Evolutionary conservation across 805 yeast genomes (phyloP).

Genomic region (Yarrowia keelungensis): DNA sequence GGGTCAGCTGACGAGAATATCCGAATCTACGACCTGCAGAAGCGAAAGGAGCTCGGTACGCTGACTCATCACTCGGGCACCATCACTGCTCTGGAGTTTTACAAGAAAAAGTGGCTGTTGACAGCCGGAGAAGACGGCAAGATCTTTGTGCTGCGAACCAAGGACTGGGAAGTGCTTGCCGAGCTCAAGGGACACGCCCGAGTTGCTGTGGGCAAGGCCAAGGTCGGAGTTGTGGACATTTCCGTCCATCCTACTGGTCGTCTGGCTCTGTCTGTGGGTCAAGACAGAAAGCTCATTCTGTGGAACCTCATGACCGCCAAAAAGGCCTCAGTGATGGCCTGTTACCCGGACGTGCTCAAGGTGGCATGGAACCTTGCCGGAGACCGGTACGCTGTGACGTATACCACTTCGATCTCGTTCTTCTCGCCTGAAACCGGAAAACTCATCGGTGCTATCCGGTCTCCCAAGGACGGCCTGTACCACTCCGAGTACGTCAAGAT

Average conservation of each 20-base stretch:
- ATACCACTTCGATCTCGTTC: constrained; percentile 66
- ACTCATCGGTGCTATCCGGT: constrained; percentile 56
- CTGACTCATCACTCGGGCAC: constrained; percentile 89
- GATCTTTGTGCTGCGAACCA: constrained; percentile 90
- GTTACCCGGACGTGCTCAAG: constrained; percentile 46
- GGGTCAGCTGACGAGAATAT: constrained; percentile 97
- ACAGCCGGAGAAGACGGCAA: constrained; percentile 92
- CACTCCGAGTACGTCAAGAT: constrained; percentile 58
- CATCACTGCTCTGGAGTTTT: constrained; percentile 75
- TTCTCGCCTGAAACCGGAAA: constrained; percentile 70
- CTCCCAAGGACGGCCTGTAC: constrained; percentile 67
- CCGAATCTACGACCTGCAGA: constrained; percentile 90
- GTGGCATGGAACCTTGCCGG: constrained; percentile 69
- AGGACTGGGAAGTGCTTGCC: constrained; percentile 95
- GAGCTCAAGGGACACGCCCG: constrained; percentile 79
- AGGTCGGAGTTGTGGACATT: constrained; percentile 79
- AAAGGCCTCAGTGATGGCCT: constrained; percentile 82
- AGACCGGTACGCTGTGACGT: constrained; percentile 77
- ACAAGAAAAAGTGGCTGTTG: constrained; percentile 73
- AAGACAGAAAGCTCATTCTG: constrained; percentile 79
- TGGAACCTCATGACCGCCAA: constrained; percentile 98
- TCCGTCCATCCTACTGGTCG: constrained; percentile 90
- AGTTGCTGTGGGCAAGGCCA: constrained; percentile 42
- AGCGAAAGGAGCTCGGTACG: constrained; percentile 92
- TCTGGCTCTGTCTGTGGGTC: constrained; percentile 87